Conservation (phyloP, 2,329 filamentous ascomycete species). For the Pestalotiopsis fici region DNA sequence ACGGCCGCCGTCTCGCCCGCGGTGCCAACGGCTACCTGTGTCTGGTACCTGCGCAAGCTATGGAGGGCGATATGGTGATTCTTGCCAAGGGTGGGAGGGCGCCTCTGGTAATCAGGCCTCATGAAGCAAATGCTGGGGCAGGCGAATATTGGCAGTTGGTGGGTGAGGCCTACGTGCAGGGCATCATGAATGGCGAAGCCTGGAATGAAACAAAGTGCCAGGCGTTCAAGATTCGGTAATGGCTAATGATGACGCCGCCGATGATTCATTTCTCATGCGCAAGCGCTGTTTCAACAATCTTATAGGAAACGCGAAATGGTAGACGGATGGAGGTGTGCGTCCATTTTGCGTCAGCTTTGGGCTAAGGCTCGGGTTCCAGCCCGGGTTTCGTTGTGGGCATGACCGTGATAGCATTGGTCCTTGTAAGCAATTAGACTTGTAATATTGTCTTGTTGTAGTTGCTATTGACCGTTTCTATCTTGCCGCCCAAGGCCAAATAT, state of each 20-base stretch:
- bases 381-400: too few species aligned
- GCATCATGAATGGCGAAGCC: constrained; percentile 7
- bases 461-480: too few species aligned
- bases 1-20: constrained; percentile 4
- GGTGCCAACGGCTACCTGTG: constrained; percentile 4
- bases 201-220: not conserved
- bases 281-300: not conserved
- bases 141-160: constrained; percentile 2
- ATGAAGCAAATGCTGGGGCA: not conserved
- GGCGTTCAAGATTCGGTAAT: not conserved
- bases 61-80: constrained; percentile 1
- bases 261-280: not conserved
- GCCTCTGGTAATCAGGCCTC: constrained; percentile 5
- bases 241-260: not conserved
- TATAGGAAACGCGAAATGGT: not conserved
- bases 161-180: constrained; percentile 6
- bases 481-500: too few species aligned
- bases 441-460: too few species aligned
- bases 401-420: too few species aligned
- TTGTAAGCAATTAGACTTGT: too few species aligned
- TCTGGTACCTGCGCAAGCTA: not conserved
- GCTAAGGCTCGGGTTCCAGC: too few species aligned
- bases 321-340: not conserved
- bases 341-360: too few species aligned
- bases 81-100: not conserved